A percentile compares a stretch with the other conserved stretches of the same genome.
Conservation (phyloP, 257 asterid species). For the Gynochthodes officinalis region DNA sequence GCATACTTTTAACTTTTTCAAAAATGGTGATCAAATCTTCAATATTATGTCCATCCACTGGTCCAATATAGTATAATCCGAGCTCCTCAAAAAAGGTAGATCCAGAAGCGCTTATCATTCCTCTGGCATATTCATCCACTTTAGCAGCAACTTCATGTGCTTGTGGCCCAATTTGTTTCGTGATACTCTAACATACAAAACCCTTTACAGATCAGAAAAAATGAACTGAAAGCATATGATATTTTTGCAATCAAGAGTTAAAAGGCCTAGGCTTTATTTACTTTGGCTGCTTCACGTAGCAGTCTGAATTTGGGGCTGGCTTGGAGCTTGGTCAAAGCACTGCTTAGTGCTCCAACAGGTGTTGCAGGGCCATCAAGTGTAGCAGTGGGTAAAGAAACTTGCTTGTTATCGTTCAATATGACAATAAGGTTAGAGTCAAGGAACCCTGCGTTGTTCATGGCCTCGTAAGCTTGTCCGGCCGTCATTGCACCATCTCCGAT, state of each 20-base stretch:
- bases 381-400: constrained; percentile 73
- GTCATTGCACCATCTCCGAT: constrained; percentile 86
- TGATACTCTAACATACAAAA: constrained; percentile 40
- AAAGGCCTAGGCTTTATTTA: constrained; percentile 10
- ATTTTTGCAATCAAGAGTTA: neutral
- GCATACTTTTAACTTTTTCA: constrained; percentile 56
- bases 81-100: constrained; percentile 79
- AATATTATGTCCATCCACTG: constrained; percentile 69
- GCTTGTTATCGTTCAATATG: constrained; percentile 64
- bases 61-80: constrained; percentile 75
- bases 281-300: constrained; percentile 80
- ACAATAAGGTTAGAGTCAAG: constrained; percentile 66
- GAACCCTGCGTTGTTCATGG: constrained; percentile 80
- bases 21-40: constrained; percentile 57
- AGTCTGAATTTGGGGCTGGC: constrained; percentile 71
- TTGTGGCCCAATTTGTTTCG: constrained; percentile 74
- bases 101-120: constrained; percentile 72
- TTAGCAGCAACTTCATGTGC: constrained; percentile 82
- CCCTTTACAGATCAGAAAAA: neutral
- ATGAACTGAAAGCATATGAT: neutral
- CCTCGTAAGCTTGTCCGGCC: constrained; percentile 89
- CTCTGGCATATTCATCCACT: constrained; percentile 81
- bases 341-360: constrained; percentile 72
- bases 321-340: constrained; percentile 64
- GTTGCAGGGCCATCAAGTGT: constrained; percentile 73